Base-by-base conservation (phyloP, 73 alveolate species). In the Paramecium biaurelia region DNA sequence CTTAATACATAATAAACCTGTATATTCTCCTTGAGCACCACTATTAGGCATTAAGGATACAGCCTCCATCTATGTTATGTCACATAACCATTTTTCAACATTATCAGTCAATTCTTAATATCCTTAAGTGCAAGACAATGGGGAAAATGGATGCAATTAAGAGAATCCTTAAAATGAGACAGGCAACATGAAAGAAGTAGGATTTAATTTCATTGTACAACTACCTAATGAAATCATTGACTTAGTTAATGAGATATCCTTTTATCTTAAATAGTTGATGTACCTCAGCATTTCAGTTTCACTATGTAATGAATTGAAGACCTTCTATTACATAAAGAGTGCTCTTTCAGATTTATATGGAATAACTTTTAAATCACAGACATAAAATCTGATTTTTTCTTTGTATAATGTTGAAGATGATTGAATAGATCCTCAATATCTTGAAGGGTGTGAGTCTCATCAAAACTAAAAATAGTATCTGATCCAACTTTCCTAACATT, bases 141-240 rank as follows among this genome's bases (percentile, higher is more conserved):
- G 99, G 8, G 99, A 98, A 72, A 92, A 97, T 42, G 99, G 99
- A 87, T 97, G 99, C 68, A 97, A 90, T 85, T 90, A 34, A 2
- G 96, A 96, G 86, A 96, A 93, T 41, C 97, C 98, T 23, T 95
- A 92, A 95, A 94, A 97, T 30, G 98, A 94, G 93, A 97, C 95
- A 42, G 99, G 99, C 26, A 96, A 95, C 98, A 97, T 63, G 9
- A 92, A 89, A 59, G 95, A 92, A 12, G 98, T 95, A 11, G 99
- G 97, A 93, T 97, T 97, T 38, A 97, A 96, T 94, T 97, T 97
- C 98, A 97, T 95, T 30, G 99, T 97, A 96, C 99, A 97, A 23
- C 98, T 92, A 30, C 99, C 98, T 14, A 96, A 95, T 24, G 99
- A 97, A 45, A 96, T 96, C 99, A 96, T 96, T 4, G 97, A 94